Conservation (phyloP, 495 filamentous ascomycete genomes). For the Bacidia gigantensis region DNA sequence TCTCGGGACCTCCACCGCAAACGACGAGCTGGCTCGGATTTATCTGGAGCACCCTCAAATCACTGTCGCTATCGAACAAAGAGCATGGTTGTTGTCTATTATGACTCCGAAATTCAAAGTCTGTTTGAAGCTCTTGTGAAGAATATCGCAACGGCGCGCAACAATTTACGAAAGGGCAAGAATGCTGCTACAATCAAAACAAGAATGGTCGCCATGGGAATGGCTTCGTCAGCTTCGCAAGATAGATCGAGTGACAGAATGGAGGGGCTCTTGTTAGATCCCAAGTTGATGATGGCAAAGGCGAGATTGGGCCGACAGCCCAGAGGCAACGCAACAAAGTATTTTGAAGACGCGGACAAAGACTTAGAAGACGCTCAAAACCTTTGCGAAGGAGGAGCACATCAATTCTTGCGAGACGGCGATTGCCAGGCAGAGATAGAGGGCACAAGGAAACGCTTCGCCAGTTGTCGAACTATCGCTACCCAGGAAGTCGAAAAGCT, state of each 20-base stretch:
- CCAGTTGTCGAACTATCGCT: conserved; percentile 28
- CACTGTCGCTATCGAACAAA: conserved; percentile 51
- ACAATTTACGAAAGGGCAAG: conserved; percentile 69
- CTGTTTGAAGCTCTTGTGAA: conserved; percentile 69
- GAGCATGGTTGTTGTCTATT: conserved; percentile 75
- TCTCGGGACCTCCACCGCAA: conserved; percentile 19
- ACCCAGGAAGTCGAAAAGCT: conserved; percentile 30
- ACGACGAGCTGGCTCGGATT: conserved; percentile 17
- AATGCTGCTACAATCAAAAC: conserved; percentile 38
- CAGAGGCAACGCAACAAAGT: conserved; percentile 7
- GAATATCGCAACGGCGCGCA: conserved; percentile 63
- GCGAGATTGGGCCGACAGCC: neutral
- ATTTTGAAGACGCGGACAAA: conserved; percentile 61
- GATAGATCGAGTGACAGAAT: neutral
- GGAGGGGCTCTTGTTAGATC: conserved; percentile 1
- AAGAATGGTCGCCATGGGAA: conserved; percentile 14
- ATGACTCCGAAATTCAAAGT: conserved; percentile 73
- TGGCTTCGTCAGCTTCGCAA: neutral
- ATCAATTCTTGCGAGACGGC: conserved; percentile 73
- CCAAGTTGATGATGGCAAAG: conserved; percentile 8
- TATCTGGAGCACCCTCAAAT: conserved; percentile 23
- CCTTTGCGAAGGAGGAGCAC: conserved; percentile 72
- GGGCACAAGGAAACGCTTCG: conserved; percentile 46
- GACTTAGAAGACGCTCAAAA: conserved; percentile 63
- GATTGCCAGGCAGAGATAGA: conserved; percentile 62